A percentile compares a stretch with the other conserved stretches of the same genome.
These are phyloP conservation scores for Dittrichia graveolens DNA, from an alignment of 129 eudicot genomes.

Conservation along the genomic window DNA sequence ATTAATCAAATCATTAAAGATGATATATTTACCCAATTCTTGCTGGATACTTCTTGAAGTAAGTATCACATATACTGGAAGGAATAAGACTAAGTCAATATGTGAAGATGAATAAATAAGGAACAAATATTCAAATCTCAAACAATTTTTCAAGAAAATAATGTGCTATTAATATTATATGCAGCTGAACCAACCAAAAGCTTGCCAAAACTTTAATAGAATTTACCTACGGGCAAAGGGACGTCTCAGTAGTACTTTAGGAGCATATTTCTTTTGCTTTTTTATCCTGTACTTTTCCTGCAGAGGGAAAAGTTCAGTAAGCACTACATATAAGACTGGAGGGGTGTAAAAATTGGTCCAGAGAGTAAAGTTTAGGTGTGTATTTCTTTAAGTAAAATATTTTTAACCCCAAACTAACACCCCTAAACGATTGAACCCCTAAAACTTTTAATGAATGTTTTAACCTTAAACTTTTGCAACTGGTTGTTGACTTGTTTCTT, in stretches of 20 bases:
- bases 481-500: too few species aligned
- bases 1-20: background rate
- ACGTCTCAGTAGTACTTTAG: slow-evolving; percentile 83
- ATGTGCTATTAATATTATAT: background rate
- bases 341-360: too few species aligned
- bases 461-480: too few species aligned
- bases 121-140: slow-evolving; percentile 3
- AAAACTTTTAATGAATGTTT: too few species aligned
- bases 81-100: slow-evolving; percentile 32
- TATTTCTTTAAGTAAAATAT: too few species aligned
- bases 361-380: too few species aligned
- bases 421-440: too few species aligned
- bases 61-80: slow-evolving; percentile 92
- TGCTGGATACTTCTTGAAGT: slow-evolving; percentile 90
- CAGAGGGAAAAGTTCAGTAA: slow-evolving; percentile 26
- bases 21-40: slow-evolving; percentile 67
- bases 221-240: slow-evolving; percentile 86
- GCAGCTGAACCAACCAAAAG: slow-evolving; percentile 7
- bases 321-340: slow-evolving; percentile 3
- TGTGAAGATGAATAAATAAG: slow-evolving; percentile 5
- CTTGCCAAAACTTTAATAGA: background rate
- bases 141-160: background rate
- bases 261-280: slow-evolving; percentile 96
- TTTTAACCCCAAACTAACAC: too few species aligned
- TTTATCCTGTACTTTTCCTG: slow-evolving; percentile 93